Conservation (phyloP, 495 filamentous ascomycete genomes). For the Aspergillus funiculosus region DNA sequence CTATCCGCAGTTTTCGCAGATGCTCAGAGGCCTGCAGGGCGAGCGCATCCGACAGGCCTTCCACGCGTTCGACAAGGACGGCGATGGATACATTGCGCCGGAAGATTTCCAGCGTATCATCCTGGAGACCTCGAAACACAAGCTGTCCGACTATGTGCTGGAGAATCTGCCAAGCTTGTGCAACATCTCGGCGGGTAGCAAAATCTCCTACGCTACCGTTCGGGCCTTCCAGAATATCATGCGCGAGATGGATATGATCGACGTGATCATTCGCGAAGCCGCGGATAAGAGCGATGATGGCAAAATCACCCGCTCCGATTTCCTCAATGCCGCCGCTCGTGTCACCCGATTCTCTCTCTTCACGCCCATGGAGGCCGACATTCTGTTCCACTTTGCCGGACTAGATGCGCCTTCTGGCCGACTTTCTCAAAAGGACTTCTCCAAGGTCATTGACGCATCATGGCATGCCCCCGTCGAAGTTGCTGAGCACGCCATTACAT, state of each 20-base stretch:
- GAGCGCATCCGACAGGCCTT: slow-evolving; percentile 95
- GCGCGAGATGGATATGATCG: slow-evolving; percentile 94
- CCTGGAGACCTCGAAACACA: slow-evolving; percentile 85
- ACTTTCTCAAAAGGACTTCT: slow-evolving; percentile 78
- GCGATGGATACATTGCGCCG: slow-evolving; percentile 95
- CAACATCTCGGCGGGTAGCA: slow-evolving; percentile 86
- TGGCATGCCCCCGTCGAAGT: slow-evolving; percentile 63
- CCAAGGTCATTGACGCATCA: slow-evolving; percentile 87
- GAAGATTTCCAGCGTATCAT: slow-evolving; percentile 97
- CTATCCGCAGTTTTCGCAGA: slow-evolving; percentile 96
- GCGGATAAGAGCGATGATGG: slow-evolving; percentile 78
- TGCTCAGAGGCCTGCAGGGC: slow-evolving; percentile 92
- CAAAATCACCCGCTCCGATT: slow-evolving; percentile 89
- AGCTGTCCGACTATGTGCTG: slow-evolving; percentile 94
- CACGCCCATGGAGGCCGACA: slow-evolving; percentile 98
- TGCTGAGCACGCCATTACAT: slow-evolving; percentile 31
- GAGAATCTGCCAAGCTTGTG: slow-evolving; percentile 89
- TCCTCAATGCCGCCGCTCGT: slow-evolving; percentile 87
- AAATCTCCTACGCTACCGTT: slow-evolving; percentile 96
- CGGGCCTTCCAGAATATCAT: slow-evolving; percentile 96
- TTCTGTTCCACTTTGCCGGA: slow-evolving; percentile 96
- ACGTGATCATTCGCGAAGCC: slow-evolving; percentile 82
- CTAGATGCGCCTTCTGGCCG: slow-evolving; percentile 81
- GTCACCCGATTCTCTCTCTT: slow-evolving; percentile 89
- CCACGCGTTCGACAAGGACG: slow-evolving; percentile 81